phyloP scores from a whole-genome alignment of 1,284 basidiomycete species.

The Ustilago hordei region DNA sequence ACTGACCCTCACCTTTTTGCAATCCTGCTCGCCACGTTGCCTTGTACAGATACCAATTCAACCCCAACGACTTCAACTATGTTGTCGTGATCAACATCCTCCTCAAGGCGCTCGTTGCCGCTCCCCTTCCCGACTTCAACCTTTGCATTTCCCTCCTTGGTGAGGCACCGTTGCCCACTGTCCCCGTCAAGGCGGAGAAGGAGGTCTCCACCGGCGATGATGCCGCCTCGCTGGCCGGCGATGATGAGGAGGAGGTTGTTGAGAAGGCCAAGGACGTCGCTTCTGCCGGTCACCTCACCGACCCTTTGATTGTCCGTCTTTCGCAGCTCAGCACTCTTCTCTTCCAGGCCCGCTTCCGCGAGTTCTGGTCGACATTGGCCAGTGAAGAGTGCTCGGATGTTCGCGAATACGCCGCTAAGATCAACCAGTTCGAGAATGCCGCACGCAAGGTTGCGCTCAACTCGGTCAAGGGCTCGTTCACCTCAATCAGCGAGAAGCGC shows the following conservation, averaged over 20 bases:
- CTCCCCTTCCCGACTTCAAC: conserved; percentile 85
- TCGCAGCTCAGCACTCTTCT: conserved; percentile 81
- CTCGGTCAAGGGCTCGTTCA: conserved; percentile 83
- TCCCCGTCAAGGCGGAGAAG: conserved; percentile 50
- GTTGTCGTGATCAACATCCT: conserved; percentile 94
- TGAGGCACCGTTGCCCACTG: conserved; percentile 71
- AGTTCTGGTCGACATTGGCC: conserved; percentile 79
- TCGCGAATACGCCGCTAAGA: conserved; percentile 85
- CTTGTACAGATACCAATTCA: conserved; percentile 87
- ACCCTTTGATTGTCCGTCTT: conserved; percentile 79
- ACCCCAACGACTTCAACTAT: conserved; percentile 89
- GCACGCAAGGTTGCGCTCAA: conserved; percentile 81
- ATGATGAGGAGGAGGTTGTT: conserved; percentile 40
- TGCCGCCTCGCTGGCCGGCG: conserved; percentile 35
- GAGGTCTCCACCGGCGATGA: conserved; percentile 38
- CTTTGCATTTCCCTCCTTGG: conserved; percentile 90
- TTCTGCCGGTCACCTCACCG: conserved; percentile 61
- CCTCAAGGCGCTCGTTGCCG: conserved; percentile 87
- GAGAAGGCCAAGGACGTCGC: conserved; percentile 69
- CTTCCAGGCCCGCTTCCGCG: conserved; percentile 87
- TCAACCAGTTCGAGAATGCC: conserved; percentile 82
- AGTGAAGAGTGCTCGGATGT: conserved; percentile 76
- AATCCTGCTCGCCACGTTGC: conserved; percentile 2
- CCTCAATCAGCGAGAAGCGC: conserved; percentile 78
- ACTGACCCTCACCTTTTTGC: conserved; percentile 16